phyloP scores from a whole-genome alignment of 148 eudicot genomes.

The Rhododendron molle region DNA sequence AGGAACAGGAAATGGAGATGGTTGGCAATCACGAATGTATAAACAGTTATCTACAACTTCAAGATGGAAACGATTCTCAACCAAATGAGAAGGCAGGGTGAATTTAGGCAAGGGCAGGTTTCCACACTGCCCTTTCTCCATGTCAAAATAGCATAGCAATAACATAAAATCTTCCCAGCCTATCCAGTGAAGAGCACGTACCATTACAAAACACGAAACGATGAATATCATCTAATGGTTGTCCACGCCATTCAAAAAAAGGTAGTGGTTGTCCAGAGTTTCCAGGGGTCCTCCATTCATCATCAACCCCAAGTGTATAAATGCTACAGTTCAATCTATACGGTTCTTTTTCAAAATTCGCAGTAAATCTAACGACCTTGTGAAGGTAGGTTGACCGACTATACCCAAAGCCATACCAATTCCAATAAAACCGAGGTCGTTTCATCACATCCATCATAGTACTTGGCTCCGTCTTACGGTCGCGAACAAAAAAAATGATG shows the following conservation, averaged over 20 bases:
- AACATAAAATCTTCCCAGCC: neutral
- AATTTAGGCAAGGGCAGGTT: neutral
- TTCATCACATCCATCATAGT: too few species aligned
- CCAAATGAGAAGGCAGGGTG: neutral
- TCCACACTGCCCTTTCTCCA: neutral
- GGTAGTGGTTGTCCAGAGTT: neutral
- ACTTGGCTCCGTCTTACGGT: neutral
- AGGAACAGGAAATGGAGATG: too few species aligned
- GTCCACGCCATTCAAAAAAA: too few species aligned
- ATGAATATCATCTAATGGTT: too few species aligned
- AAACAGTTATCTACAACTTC: neutral
- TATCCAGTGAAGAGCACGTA: neutral
- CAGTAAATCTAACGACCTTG: neutral
- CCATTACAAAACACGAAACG: neutral
- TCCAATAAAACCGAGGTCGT: too few species aligned
- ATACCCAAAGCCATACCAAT: neutral
- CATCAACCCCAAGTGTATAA: neutral
- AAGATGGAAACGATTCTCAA: neutral
- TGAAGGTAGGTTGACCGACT: neutral
- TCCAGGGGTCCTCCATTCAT: neutral
- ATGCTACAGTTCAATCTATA: neutral
- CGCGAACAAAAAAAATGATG: neutral
- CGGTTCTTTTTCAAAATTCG: neutral
- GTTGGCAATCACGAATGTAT: too few species aligned
- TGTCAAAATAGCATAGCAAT: neutral